Evolutionary conservation across 2,329 filamentous ascomycete genomes (phyloP).

Genomic region (Pyricularia pennisetigena): DNA sequence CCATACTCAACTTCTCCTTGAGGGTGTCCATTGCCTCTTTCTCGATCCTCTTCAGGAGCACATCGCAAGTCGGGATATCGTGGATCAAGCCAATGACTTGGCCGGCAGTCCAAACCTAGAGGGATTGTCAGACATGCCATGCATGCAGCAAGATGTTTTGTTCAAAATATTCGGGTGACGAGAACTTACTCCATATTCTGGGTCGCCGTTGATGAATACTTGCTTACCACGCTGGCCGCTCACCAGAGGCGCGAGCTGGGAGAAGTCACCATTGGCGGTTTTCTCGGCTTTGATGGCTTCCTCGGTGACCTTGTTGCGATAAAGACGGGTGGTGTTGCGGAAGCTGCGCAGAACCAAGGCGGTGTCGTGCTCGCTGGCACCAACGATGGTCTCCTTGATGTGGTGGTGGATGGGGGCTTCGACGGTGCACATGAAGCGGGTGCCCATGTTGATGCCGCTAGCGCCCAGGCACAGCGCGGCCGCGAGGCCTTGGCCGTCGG

Average conservation of each 20-base stretch:
- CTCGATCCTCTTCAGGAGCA: constrained; percentile 62
- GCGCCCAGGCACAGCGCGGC: constrained; percentile 85
- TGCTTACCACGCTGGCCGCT: constrained; percentile 84
- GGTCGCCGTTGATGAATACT: constrained; percentile 87
- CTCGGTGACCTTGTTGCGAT: constrained; percentile 78
- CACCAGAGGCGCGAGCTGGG: constrained; percentile 77
- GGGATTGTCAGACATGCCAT: not conserved
- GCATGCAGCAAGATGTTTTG: no score
- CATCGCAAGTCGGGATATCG: constrained; percentile 69
- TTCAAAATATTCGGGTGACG: not conserved
- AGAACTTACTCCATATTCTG: constrained; percentile 69
- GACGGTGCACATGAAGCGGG: constrained; percentile 91
- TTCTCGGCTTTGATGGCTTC: constrained; percentile 80
- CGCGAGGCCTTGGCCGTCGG: constrained; percentile 85
- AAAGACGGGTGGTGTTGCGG: constrained; percentile 86
- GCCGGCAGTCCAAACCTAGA: constrained; percentile 87
- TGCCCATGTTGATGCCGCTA: constrained; percentile 97
- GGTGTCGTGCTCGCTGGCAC: constrained; percentile 83
- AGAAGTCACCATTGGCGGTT: constrained; percentile 77
- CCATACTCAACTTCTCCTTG: constrained; percentile 45
- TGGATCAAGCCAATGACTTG: constrained; percentile 88
- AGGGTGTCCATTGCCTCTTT: constrained; percentile 62
- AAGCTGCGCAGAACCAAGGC: constrained; percentile 79
- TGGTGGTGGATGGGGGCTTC: constrained; percentile 89
- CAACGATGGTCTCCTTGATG: constrained; percentile 88